Conservation (phyloP, 495 filamentous ascomycete species). For the Neurospora africana region DNA sequence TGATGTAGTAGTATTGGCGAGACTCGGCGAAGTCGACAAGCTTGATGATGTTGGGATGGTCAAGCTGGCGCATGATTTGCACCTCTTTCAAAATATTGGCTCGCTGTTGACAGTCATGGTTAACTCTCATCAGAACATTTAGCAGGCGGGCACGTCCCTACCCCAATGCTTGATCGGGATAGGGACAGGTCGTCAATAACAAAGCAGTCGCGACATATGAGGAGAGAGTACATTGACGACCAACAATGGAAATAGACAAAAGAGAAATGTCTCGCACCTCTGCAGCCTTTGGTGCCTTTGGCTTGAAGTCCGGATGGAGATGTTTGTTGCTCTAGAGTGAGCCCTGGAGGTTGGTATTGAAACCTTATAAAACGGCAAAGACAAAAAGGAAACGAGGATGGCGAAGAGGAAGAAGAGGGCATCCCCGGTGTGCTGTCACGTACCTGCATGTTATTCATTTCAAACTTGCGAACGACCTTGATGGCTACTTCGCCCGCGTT, state of each 20-base stretch:
- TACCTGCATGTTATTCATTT: conserved; percentile 98
- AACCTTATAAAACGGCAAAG: conserved; percentile 13
- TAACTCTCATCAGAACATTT: conserved; percentile 1
- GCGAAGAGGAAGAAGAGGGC: conserved; percentile 23
- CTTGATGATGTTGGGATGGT: conserved; percentile 91
- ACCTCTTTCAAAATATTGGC: conserved; percentile 98
- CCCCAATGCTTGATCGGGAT: conserved; percentile 12
- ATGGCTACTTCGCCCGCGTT: conserved; percentile 78
- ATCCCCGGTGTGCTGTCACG: conserved; percentile 29
- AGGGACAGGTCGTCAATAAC: conserved; percentile 1
- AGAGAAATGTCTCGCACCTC: conserved; percentile 71
- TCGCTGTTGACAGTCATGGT: conserved; percentile 44
- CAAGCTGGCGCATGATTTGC: conserved; percentile 93
- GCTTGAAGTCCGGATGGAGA: conserved; percentile 87
- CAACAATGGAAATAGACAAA: conserved; percentile 20
- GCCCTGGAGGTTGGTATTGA: conserved; percentile 33
- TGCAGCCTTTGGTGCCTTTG: conserved; percentile 79
- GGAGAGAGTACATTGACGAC: conserved; percentile 5
- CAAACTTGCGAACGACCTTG: conserved; percentile 96
- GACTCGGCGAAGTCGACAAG: conserved; percentile 91
- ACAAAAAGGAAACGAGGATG: conserved; percentile 8
- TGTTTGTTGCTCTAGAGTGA: conserved; percentile 63
- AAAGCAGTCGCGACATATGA: not conserved
- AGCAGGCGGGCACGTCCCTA: not conserved
- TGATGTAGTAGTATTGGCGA: conserved; percentile 90